phyloP scores from a whole-genome alignment of 495 filamentous ascomycete genomes.

The Penicillium crystallinum region DNA sequence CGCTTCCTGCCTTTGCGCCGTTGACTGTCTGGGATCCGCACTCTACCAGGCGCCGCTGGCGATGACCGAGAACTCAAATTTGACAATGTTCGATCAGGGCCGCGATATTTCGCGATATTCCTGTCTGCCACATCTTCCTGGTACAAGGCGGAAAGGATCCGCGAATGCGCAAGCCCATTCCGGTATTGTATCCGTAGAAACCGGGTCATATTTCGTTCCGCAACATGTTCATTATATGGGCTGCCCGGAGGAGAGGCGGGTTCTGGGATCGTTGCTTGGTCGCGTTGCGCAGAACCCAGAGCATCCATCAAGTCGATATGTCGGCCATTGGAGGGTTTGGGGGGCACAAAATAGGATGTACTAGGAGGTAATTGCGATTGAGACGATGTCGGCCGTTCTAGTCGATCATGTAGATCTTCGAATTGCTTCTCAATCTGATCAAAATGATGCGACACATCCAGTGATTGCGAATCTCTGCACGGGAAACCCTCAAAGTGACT shows the following conservation, averaged over 20 bases:
- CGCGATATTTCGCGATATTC: conserved; percentile 32
- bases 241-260: conserved; percentile 26
- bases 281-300: conserved; percentile 26
- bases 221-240: conserved; percentile 45
- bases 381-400: conserved; percentile 28
- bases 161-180: conserved; percentile 26
- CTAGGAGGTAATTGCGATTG: conserved; percentile 21
- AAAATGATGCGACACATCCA: conserved; percentile 30
- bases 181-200: conserved; percentile 28
- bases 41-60: conserved; percentile 17
- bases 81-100: conserved; percentile 19
- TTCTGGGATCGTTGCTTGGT: conserved; percentile 18
- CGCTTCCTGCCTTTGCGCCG: conserved; percentile 11
- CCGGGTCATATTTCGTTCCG: conserved; percentile 42
- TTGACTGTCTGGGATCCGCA: conserved; percentile 15
- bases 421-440: conserved; percentile 40
- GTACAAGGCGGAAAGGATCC: conserved; percentile 30
- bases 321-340: conserved; percentile 19
- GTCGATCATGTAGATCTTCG: conserved; percentile 35
- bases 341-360: neutral
- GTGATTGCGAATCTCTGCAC: conserved; percentile 11
- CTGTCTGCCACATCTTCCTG: conserved; percentile 45
- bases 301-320: conserved; percentile 44
- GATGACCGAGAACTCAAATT: conserved; percentile 22
- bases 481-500: conserved; percentile 7